These are phyloP conservation scores for Pichia californica DNA, from an alignment of 805 yeast genomes.

Conservation along the genomic window DNA sequence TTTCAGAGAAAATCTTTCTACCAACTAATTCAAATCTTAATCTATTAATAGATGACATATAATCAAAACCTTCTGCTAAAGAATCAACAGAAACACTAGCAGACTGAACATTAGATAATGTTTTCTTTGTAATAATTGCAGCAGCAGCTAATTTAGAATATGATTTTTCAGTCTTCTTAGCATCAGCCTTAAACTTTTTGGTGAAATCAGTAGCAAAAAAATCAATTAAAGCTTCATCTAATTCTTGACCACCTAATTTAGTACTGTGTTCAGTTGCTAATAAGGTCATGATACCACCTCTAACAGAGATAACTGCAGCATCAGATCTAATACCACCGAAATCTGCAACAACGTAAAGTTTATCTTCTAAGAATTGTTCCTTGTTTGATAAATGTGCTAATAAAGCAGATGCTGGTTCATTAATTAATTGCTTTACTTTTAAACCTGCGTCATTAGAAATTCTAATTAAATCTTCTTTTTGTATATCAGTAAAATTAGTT, in stretches of 20 bases:
- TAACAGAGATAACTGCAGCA: constrained; percentile 85
- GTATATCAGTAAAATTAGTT: constrained; percentile 72
- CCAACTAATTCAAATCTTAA: constrained; percentile 86
- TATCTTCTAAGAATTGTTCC: constrained; percentile 51
- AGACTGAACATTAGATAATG: constrained; percentile 81
- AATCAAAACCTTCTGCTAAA: constrained; percentile 89
- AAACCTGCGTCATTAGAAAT: constrained; percentile 69
- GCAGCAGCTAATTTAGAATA: constrained; percentile 83
- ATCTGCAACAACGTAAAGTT: constrained; percentile 86
- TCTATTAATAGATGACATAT: constrained; percentile 89
- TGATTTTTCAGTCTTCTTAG: constrained; percentile 75
- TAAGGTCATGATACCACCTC: constrained; percentile 91
- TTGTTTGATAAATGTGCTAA: constrained; percentile 65
- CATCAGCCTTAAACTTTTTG: constrained; percentile 77
- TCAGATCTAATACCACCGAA: constrained; percentile 96
- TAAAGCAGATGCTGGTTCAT: constrained; percentile 89
- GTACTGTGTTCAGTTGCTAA: constrained; percentile 79
- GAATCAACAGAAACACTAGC: constrained; percentile 93
- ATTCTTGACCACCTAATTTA: constrained; percentile 79
- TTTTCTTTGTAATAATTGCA: constrained; percentile 79
- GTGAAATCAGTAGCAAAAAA: constrained; percentile 90
- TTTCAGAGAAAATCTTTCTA: constrained; percentile 67
- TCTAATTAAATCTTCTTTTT: constrained; percentile 54
- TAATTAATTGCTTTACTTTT: constrained; percentile 76
- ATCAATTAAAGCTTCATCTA: constrained; percentile 76